These are phyloP conservation scores for Eucalyptus polyanthemos DNA, from an alignment of 345 rosid genomes.

Conservation along the genomic window DNA sequence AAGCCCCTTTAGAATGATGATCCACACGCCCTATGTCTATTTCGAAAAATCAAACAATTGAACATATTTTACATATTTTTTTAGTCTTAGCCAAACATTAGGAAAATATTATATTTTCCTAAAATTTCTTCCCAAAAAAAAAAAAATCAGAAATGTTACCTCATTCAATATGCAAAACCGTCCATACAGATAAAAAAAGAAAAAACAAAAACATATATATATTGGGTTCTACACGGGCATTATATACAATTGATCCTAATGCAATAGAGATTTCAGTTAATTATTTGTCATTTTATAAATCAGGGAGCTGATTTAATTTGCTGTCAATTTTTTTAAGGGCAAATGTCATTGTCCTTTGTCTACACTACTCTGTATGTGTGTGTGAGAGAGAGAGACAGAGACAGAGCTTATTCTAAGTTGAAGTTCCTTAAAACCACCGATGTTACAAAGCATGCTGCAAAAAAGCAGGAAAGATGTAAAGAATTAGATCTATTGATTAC, in stretches of 20 bases:
- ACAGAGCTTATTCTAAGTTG: neutral
- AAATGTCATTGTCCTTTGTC: neutral
- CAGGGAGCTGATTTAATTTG: neutral
- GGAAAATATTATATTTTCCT: neutral
- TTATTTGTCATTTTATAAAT: neutral
- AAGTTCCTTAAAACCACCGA: neutral
- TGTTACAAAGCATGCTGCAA: neutral
- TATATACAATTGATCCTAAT: neutral
- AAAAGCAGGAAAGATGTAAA: neutral
- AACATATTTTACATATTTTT: too few relatives aligned
- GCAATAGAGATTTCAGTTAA: neutral
- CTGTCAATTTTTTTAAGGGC: neutral
- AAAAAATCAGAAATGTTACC: neutral
- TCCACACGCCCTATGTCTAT: too few relatives aligned
- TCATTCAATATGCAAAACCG: neutral
- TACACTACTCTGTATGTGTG: neutral
- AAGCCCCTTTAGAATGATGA: fast-evolving
- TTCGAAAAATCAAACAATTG: neutral
- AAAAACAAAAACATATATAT: neutral
- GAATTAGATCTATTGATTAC: neutral
- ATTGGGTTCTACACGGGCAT: neutral
- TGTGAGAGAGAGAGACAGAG: neutral
- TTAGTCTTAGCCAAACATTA: too few relatives aligned
- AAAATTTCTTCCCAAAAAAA: too few relatives aligned
- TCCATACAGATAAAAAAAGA: neutral